Percentiles rank a stretch among this genome's conserved stretches.
phyloP scores from a whole-genome alignment of 495 filamentous ascomycete genomes.

The Staphylotrichum longicolle region DNA sequence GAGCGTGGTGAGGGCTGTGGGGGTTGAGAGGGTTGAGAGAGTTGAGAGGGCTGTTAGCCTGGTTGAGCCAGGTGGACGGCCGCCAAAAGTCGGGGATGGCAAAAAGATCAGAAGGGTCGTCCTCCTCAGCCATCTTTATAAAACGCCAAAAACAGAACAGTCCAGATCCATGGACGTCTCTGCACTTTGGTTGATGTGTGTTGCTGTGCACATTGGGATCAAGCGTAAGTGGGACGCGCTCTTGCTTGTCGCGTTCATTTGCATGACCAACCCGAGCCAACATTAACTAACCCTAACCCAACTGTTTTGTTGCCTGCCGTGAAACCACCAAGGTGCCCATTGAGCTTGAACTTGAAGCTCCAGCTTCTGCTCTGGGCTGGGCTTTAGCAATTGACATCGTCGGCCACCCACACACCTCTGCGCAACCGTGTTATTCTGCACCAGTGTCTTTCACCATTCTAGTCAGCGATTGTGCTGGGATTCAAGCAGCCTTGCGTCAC shows the following conservation, averaged over 20 bases:
- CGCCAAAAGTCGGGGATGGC: constrained; percentile 67
- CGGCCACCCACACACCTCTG: background rate
- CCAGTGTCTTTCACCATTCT: background rate
- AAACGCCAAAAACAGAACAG: background rate
- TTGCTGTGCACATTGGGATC: too few relatives aligned
- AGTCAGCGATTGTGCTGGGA: background rate
- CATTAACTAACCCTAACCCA: constrained; percentile 7
- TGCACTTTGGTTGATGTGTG: too few relatives aligned
- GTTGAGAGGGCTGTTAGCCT: background rate
- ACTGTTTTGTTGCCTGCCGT: background rate
- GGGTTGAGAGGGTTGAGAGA: background rate
- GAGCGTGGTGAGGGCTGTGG: constrained; percentile 1
- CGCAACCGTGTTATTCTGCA: background rate
- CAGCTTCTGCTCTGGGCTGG: background rate
- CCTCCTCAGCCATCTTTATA: constrained; percentile 44
- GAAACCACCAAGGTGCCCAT: constrained; percentile 14
- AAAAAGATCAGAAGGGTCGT: constrained; percentile 61
- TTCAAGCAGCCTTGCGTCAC: background rate
- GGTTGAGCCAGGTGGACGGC: constrained; percentile 39
- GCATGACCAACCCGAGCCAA: background rate
- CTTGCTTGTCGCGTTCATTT: too few relatives aligned
- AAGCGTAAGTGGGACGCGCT: background rate
- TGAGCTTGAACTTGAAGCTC: background rate
- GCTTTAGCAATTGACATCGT: background rate
- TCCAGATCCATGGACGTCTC: background rate